These are phyloP conservation scores for Arabis alpina DNA, from an alignment of 345 rosid genomes.

Conservation along the genomic window DNA sequence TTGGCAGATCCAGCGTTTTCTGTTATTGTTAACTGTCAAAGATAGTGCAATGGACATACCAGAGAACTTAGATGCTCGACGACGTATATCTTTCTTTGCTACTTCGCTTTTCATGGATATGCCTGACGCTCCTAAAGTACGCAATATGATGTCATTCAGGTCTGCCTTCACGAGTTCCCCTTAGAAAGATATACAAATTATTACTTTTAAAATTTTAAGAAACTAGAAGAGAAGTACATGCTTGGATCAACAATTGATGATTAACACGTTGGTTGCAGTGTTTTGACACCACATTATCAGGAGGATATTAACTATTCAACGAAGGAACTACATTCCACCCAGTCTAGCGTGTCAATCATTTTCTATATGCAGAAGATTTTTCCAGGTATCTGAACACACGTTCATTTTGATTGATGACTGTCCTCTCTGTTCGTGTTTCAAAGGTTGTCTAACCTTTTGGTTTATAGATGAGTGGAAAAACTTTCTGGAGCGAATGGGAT, in stretches of 20 bases:
- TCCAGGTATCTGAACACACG: constrained; percentile 58
- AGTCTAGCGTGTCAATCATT: constrained; percentile 77
- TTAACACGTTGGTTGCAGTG: constrained; percentile 56
- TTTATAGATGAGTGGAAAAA: constrained; percentile 89
- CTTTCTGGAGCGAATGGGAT: constrained; percentile 84
- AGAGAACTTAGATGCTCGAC: constrained; percentile 77
- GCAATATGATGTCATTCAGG: constrained; percentile 96
- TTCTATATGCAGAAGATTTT: constrained; percentile 84
- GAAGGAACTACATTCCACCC: constrained; percentile 71
- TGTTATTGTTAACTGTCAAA: constrained; percentile 72
- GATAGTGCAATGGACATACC: constrained; percentile 95
- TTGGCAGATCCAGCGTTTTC: constrained; percentile 78
- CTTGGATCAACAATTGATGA: constrained; percentile 29
- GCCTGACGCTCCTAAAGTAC: constrained; percentile 86
- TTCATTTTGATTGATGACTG: constrained; percentile 4
- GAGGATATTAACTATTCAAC: constrained; percentile 82
- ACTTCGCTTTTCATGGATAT: constrained; percentile 94
- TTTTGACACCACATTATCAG: constrained; percentile 84
- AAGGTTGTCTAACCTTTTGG: constrained; percentile 17
- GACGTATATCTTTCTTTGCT: constrained; percentile 92
- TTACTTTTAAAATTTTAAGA: background rate
- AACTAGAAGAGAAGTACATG: constrained; percentile 9
- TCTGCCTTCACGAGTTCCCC: constrained; percentile 41
- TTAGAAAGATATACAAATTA: background rate
- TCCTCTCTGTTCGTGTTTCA: constrained; percentile 8